Evolutionary conservation across 2,329 filamentous ascomycete species (phyloP).

Genomic region (Chaetomiaceae sp.): DNA sequence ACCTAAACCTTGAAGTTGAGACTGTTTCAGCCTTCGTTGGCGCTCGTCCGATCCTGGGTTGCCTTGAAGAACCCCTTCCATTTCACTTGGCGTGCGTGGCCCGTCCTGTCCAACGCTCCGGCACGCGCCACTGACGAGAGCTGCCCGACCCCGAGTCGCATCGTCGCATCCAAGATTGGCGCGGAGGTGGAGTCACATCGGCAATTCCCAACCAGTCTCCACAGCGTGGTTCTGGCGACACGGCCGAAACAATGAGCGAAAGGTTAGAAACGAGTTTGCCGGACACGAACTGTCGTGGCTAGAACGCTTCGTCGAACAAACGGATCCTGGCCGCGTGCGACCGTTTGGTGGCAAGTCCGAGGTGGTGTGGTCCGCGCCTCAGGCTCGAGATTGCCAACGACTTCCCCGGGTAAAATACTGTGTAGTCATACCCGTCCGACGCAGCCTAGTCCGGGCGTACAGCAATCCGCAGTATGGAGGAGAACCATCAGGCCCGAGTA

Average conservation of each 20-base stretch:
- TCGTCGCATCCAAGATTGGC: background rate
- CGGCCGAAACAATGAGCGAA: background rate
- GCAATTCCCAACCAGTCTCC: background rate
- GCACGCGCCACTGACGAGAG: constrained; percentile 11
- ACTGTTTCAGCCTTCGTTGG: constrained; percentile 21
- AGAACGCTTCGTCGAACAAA: constrained; percentile 10
- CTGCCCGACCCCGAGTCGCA: background rate
- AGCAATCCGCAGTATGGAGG: no score
- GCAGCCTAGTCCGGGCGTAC: no score
- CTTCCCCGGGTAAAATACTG: no score
- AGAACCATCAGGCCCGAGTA: no score
- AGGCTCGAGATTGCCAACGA: no score
- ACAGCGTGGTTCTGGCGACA: background rate
- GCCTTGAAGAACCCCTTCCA: constrained; percentile 15
- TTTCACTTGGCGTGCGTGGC: constrained; percentile 16
- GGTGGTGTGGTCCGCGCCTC: constrained; percentile 1
- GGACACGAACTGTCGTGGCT: constrained; percentile 15
- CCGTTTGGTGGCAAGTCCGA: background rate
- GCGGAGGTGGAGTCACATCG: background rate
- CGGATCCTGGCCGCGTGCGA: constrained; percentile 6
- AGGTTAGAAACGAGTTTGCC: constrained; percentile 4
- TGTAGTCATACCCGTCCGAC: no score
- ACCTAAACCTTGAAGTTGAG: constrained; percentile 9
- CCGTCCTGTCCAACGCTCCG: constrained; percentile 11
- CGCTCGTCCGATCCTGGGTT: constrained; percentile 11